Evolutionary conservation across 2,329 filamentous ascomycete genomes (phyloP).

Genomic region (Fusarium illudens): DNA sequence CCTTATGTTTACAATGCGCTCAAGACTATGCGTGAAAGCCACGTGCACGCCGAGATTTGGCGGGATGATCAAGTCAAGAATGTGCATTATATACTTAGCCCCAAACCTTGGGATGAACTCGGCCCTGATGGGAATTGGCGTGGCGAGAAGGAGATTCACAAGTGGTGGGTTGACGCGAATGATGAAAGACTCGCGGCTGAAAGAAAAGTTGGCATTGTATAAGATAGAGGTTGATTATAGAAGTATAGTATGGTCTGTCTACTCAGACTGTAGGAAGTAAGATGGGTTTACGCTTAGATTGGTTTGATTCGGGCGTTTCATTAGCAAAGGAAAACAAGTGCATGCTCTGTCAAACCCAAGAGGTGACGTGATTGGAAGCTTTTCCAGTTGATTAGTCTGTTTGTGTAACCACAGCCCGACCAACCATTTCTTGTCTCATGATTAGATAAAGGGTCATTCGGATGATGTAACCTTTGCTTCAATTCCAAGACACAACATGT

Average conservation of each 20-base stretch:
- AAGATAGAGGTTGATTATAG: too few relatives aligned
- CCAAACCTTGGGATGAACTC: constrained; percentile 17
- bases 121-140: background rate
- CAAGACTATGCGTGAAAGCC: constrained; percentile 1
- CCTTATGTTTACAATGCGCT: constrained; percentile 21
- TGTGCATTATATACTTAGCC: constrained; percentile 19
- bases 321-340: too few relatives aligned
- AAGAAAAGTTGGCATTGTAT: background rate
- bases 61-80: constrained; percentile 19
- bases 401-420: too few relatives aligned
- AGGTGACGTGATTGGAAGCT: too few relatives aligned
- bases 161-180: constrained; percentile 21
- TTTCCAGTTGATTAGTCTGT: too few relatives aligned
- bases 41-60: constrained; percentile 4
- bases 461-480: constrained; percentile 67
- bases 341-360: too few relatives aligned
- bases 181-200: background rate
- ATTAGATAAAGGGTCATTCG: too few relatives aligned
- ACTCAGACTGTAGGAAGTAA: too few relatives aligned
- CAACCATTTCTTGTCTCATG: too few relatives aligned
- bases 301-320: too few relatives aligned
- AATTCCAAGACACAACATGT: constrained; percentile 71
- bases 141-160: background rate
- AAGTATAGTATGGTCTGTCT: too few relatives aligned
- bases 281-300: too few relatives aligned